Percentiles rank a stretch among this genome's conserved stretches.
Evolutionary conservation across 805 yeast species (phyloP).

Genomic region (Ogataea nonfermentans): DNA sequence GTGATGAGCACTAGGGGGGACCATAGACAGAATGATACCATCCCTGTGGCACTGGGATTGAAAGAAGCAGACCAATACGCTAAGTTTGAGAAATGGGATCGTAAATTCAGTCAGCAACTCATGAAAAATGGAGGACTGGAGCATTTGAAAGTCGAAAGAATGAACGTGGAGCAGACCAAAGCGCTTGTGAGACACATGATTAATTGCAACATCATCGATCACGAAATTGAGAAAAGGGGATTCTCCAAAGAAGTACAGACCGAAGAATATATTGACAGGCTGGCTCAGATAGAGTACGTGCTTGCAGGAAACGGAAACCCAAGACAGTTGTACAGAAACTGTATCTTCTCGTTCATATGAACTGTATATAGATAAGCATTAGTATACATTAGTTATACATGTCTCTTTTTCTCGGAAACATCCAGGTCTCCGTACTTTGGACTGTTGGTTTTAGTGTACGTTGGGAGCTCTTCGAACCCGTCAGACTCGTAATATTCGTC

Average conservation of each 20-base stretch:
- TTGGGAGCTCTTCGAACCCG: constrained; percentile 38
- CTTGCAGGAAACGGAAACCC: constrained; percentile 69
- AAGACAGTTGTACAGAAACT: constrained; percentile 44
- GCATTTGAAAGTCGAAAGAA: constrained; percentile 40
- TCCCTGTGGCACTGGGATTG: constrained; percentile 52
- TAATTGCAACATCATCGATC: constrained; percentile 39
- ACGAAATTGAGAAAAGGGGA: constrained; percentile 35
- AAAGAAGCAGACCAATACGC: constrained; percentile 56
- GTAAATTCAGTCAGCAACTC: constrained; percentile 50
- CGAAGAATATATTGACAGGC: constrained; percentile 31
- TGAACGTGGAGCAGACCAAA: constrained; percentile 45
- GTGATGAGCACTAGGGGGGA: constrained; percentile 61
- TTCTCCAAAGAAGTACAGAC: constrained; percentile 16
- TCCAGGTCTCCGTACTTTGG: constrained; percentile 31
- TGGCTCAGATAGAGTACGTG: constrained; percentile 49
- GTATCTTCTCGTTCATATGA: constrained; percentile 35
- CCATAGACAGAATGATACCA: constrained; percentile 51
- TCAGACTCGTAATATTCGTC: constrained; percentile 35
- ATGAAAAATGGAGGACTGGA: constrained; percentile 28
- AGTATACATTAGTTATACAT: constrained; percentile 14
- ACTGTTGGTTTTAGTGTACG: constrained; percentile 24
- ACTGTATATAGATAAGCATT: constrained; percentile 16
- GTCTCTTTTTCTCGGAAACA: constrained; percentile 17
- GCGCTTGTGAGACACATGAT: constrained; percentile 41
- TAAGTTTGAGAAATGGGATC: constrained; percentile 48